Evolutionary conservation across 345 rosid genomes (phyloP), one percentile per base, ranked within the genome.

Genomic region (Atalantia buxifolia): DNA sequence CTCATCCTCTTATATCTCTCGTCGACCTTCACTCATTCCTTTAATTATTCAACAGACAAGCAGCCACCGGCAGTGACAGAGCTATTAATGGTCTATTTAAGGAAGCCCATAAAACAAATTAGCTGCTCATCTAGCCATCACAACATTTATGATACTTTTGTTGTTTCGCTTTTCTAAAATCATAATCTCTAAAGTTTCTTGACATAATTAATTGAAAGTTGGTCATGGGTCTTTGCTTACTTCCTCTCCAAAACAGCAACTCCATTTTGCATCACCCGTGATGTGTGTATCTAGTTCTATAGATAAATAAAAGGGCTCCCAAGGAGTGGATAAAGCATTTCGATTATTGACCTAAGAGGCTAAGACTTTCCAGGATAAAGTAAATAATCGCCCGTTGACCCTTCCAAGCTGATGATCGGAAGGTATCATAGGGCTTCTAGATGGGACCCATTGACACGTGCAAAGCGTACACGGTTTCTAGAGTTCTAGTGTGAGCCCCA

Each of bases 321-420:
- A 22, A 10, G 28, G 35, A 31, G 50, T 36, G 16, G 76, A 73
- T 60, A 60, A 73, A 36, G 5, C 1, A 42, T 14, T n/a, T 36
- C n/a, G 76, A 36, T 66, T 60, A 48, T 2, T 9, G 76, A 36
- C 76, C 61, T 70, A n/a, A n/a, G n/a, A n/a, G n/a, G n/a, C n/a
- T 33, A 1, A 9, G 30, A 31, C n/a, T 30, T 30, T 33, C 6
- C 24, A 18, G 42, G 5, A 14, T 1, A 18, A n/a, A 56, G 42
- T 66, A 13, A 63, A 63, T 53, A 16, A 18, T 53, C 57, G 6
- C 2, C 38, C 8, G 45, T 72, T 63, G 7, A 73, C 45, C n/a
- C 8, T 0, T 59, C 16, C 28, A 0, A 33, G 27, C 22, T 38
- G 73, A 56, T 12, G 48, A 42, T 42, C 14, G 48, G 14, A 42